A percentile compares a stretch with the other conserved stretches of the same genome.
These are phyloP conservation scores for Aspergillus heteromorphus DNA, from an alignment of 495 filamentous ascomycete species.

Conservation along the genomic window DNA sequence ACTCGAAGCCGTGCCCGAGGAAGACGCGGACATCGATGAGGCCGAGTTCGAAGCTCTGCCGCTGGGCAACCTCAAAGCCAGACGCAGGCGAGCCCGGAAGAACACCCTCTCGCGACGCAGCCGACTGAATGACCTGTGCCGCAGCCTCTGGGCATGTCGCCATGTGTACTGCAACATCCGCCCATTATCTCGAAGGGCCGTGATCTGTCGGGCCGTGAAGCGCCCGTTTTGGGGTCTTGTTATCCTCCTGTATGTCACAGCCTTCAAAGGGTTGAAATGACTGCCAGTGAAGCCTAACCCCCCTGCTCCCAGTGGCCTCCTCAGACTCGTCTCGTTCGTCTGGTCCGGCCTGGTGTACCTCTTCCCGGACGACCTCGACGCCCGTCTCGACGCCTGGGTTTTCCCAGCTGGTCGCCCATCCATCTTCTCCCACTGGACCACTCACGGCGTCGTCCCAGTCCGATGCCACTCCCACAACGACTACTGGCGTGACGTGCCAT, in stretches of 20 bases:
- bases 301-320: conserved; percentile 27
- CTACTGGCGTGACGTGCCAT: conserved; percentile 70
- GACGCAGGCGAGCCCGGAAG: neutral
- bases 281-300: neutral
- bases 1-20: conserved; percentile 26
- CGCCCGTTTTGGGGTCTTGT: neutral
- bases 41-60: neutral
- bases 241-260: neutral
- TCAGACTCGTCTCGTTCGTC: conserved; percentile 43
- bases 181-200: neutral
- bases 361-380: conserved; percentile 51
- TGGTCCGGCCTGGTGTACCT: conserved; percentile 43
- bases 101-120: neutral
- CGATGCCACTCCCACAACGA: conserved; percentile 76
- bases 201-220: neutral
- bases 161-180: neutral
- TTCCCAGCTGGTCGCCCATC: conserved; percentile 41
- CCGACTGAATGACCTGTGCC: neutral
- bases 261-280: neutral
- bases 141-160: neutral
- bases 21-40: conserved; percentile 28
- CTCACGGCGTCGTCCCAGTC: conserved; percentile 63
- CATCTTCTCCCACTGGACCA: conserved; percentile 58
- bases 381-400: conserved; percentile 36
- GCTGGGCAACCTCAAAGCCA: neutral